Evolutionary conservation across 2,329 filamentous ascomycete species (phyloP).

Genomic region (Diaporthe sp.): DNA sequence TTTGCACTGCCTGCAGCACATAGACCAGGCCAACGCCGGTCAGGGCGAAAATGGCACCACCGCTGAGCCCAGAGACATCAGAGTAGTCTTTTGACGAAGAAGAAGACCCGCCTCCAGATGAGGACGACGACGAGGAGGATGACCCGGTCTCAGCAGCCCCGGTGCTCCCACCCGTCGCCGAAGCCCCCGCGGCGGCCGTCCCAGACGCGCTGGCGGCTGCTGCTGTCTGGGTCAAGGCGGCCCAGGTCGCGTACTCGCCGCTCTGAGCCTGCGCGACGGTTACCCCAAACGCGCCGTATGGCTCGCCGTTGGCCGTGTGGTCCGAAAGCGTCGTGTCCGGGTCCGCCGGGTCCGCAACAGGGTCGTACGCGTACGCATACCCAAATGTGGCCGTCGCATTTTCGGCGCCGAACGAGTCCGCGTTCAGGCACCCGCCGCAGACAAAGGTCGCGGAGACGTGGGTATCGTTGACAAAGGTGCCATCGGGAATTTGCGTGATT

Average conservation of each 20-base stretch:
- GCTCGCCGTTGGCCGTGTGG: constrained; percentile 39
- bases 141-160: constrained; percentile 6
- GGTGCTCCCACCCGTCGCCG: neutral
- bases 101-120: neutral
- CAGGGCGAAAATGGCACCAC: constrained; percentile 24
- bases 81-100: neutral
- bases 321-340: constrained; percentile 35
- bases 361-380: constrained; percentile 37
- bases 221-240: constrained; percentile 16
- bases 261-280: constrained; percentile 34
- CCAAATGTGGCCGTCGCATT: constrained; percentile 34
- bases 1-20: constrained; percentile 37
- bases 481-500: constrained; percentile 60
- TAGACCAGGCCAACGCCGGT: constrained; percentile 32
- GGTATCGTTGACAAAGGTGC: constrained; percentile 65
- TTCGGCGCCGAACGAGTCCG: constrained; percentile 43
- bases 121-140: constrained; percentile 18
- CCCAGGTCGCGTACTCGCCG: constrained; percentile 36
- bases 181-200: constrained; percentile 22
- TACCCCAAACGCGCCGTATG: constrained; percentile 38
- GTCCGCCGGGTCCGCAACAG: constrained; percentile 37
- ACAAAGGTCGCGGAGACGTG: constrained; percentile 68
- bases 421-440: constrained; percentile 58
- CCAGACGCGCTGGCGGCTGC: constrained; percentile 1
- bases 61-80: neutral